phyloP scores from a whole-genome alignment of 768 basidiomycete species.

The Auriscalpium microsporum region DNA sequence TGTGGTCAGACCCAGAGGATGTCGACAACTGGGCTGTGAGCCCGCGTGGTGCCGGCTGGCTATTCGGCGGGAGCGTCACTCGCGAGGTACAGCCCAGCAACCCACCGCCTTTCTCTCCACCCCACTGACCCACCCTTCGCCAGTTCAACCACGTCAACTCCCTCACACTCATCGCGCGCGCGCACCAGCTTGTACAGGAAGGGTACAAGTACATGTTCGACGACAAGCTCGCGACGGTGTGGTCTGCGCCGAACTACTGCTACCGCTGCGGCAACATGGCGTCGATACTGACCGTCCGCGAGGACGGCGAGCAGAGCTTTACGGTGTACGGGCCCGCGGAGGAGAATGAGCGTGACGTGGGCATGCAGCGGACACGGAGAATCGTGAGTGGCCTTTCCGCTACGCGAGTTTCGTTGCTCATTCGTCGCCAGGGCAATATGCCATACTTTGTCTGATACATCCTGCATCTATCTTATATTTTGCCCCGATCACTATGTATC shows the following conservation, averaged over 20 bases:
- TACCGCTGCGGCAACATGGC: constrained; percentile 86
- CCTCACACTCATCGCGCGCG: constrained; percentile 82
- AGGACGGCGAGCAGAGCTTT: constrained; percentile 58
- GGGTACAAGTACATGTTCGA: constrained; percentile 98
- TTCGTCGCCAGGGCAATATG: constrained; percentile 1
- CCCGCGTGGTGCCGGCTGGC: constrained; percentile 92
- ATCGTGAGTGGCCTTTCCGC: constrained; percentile 42
- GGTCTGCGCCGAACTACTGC: constrained; percentile 88
- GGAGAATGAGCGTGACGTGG: constrained; percentile 83
- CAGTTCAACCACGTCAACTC: constrained; percentile 92
- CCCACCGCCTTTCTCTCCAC: not conserved
- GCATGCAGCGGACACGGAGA: constrained; percentile 58
- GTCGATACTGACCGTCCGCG: constrained; percentile 78
- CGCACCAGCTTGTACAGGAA: constrained; percentile 95
- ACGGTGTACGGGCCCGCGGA: constrained; percentile 80
- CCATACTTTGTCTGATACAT: not conserved
- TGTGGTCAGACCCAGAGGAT: constrained; percentile 98
- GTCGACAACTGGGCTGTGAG: constrained; percentile 96
- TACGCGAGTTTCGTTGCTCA: not conserved
- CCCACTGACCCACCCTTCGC: not conserved
- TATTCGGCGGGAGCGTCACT: constrained; percentile 84
- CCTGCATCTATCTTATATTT: no score
- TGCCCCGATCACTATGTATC: no score
- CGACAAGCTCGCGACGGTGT: constrained; percentile 83
- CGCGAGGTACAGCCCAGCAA: constrained; percentile 47